These are phyloP conservation scores for Boletus speciosus DNA, from an alignment of 768 basidiomycete genomes.

Conservation along the genomic window DNA sequence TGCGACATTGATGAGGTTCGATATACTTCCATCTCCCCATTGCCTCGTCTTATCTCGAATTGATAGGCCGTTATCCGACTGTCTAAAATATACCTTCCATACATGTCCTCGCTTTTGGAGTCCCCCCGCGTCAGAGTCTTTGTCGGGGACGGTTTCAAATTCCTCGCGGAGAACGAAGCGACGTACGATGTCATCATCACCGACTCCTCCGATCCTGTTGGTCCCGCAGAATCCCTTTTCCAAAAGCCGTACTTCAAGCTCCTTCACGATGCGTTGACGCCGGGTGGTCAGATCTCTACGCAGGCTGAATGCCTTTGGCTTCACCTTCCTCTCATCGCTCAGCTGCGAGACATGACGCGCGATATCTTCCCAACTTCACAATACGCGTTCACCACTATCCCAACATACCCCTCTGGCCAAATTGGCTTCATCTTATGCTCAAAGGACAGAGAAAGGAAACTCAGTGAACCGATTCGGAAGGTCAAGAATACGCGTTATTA, in stretches of 20 bases:
- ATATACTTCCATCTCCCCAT: neutral
- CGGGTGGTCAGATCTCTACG: constrained; percentile 90
- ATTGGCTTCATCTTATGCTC: constrained; percentile 93
- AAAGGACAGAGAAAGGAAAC: constrained; percentile 65
- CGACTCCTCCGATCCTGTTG: constrained; percentile 97
- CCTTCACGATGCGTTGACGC: constrained; percentile 82
- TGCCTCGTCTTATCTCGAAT: neutral
- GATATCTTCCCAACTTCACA: constrained; percentile 76
- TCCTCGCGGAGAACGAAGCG: constrained; percentile 81
- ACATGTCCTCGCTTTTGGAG: constrained; percentile 83
- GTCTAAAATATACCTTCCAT: constrained; percentile 88
- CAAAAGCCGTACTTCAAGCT: constrained; percentile 97
- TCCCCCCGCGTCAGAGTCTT: constrained; percentile 79
- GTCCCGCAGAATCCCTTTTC: constrained; percentile 92
- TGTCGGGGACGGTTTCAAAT: constrained; percentile 97
- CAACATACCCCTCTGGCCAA: constrained; percentile 97
- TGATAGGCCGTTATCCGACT: constrained; percentile 89
- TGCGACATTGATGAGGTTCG: constrained; percentile 95
- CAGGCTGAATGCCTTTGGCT: constrained; percentile 97
- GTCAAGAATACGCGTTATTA: constrained; percentile 80
- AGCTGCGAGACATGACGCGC: constrained; percentile 65
- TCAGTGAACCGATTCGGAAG: constrained; percentile 70
- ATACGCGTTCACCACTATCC: constrained; percentile 95
- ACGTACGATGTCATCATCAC: constrained; percentile 98
- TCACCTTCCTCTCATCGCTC: constrained; percentile 81